Percentiles rank a stretch among this genome's conserved stretches.
Conservation (phyloP, 2,329 filamentous ascomycete species). For the Xylariaceae sp. region DNA sequence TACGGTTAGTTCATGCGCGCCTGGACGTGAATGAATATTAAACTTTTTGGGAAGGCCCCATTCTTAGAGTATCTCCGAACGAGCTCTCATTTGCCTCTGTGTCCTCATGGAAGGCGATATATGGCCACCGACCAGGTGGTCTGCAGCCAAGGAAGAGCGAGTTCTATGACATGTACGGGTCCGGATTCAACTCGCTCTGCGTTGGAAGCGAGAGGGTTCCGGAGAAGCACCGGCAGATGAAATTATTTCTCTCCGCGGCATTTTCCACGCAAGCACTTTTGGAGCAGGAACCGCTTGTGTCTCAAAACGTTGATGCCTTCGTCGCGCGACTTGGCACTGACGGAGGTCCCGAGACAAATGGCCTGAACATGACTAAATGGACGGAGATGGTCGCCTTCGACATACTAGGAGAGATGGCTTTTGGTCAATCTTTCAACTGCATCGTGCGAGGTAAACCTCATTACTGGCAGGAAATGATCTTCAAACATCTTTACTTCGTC, state of each 20-base stretch:
- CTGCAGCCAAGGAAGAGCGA: background rate
- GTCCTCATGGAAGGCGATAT: slow-evolving; percentile 16
- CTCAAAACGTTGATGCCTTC: slow-evolving; percentile 3
- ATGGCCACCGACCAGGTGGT: slow-evolving; percentile 5
- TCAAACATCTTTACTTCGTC: background rate
- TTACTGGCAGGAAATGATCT: background rate
- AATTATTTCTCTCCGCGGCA: slow-evolving; percentile 5
- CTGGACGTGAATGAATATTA: too few species aligned
- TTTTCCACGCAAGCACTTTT: slow-evolving; percentile 5
- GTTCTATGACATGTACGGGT: slow-evolving; percentile 11
- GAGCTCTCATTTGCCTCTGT: slow-evolving; percentile 16
- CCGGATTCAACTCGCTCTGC: slow-evolving; percentile 7
- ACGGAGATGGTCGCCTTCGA: slow-evolving; percentile 9
- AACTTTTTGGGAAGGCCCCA: too few species aligned
- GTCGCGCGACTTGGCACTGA: slow-evolving; percentile 1
- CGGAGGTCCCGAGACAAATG: background rate
- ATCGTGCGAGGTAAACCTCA: slow-evolving; percentile 2
- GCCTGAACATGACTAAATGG: slow-evolving; percentile 13
- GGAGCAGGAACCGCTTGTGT: slow-evolving; percentile 9
- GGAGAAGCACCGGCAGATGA: slow-evolving; percentile 6
- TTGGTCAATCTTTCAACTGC: slow-evolving; percentile 9
- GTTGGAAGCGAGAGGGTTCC: slow-evolving; percentile 13
- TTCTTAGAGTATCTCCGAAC: too few species aligned
- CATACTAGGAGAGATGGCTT: slow-evolving; percentile 13
- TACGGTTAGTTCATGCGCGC: too few species aligned